Evolutionary conservation across 495 filamentous ascomycete genomes (phyloP).

Genomic region (Tuber aestivum): DNA sequence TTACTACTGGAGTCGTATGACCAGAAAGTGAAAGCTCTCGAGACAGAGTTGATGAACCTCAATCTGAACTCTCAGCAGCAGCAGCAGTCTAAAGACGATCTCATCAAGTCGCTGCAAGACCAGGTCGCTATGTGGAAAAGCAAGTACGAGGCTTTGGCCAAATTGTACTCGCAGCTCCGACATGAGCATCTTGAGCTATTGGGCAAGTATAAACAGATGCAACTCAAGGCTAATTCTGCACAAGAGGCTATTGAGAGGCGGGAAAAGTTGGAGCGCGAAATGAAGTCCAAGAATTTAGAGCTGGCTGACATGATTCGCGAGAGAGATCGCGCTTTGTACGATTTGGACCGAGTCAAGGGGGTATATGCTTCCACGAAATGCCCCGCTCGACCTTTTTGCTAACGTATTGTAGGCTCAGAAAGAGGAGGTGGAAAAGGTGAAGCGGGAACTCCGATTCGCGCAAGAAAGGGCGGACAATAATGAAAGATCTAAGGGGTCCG

Average conservation of each 20-base stretch:
- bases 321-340: constrained; percentile 87
- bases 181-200: constrained; percentile 91
- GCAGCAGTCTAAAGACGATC: constrained; percentile 81
- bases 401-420: constrained; percentile 55
- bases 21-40: constrained; percentile 76
- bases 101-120: constrained; percentile 75
- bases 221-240: constrained; percentile 91
- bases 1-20: constrained; percentile 96
- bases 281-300: constrained; percentile 98
- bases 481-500: constrained; percentile 84
- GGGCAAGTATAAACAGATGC: constrained; percentile 90
- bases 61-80: constrained; percentile 81
- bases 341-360: constrained; percentile 76
- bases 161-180: constrained; percentile 91
- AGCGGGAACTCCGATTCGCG: constrained; percentile 91
- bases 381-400: neutral
- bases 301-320: constrained; percentile 98
- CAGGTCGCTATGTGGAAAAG: constrained; percentile 78
- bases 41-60: constrained; percentile 76
- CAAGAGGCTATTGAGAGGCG: constrained; percentile 93
- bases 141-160: constrained; percentile 94
- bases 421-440: constrained; percentile 91
- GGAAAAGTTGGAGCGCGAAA: constrained; percentile 91
- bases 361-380: constrained; percentile 9
- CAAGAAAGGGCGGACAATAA: constrained; percentile 87